Evolutionary conservation across 2,329 filamentous ascomycete species (phyloP), one percentile per base, ranked within the genome.

Genomic region (Aschersonia sp.): DNA sequence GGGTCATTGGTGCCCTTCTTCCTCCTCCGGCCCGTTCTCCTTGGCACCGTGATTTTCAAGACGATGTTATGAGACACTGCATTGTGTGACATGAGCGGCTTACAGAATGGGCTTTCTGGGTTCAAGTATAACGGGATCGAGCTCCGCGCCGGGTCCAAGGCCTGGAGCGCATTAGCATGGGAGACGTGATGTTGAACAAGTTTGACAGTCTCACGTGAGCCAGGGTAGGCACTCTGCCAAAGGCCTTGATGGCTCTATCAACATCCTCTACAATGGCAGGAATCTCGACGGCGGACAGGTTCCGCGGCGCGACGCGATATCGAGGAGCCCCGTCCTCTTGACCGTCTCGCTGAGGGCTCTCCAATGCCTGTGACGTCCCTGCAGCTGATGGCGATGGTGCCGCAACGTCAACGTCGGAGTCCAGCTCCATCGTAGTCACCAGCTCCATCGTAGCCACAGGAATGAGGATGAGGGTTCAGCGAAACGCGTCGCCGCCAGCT

Each of bases 11-110:
- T 79, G n/a, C 87, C 88, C 55, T 82, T 74, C 67, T 89, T 95
- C 50, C 89, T 78, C 64, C 85, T 94, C 51, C 87, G 78, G 4
- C 89, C 89, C 2, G 88, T 96, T 48, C 87, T 73, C 62, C 82
- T 92, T 0, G 92, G 90, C 1, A 97, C 79, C 0, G 83, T 88
- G 48, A 98, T 74, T 61, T 88, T 89, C 47, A 98, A 71, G 22
- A 97, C 73, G 22, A 97, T 68, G 58, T 96, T 94, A 59, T 88
- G 86, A 8, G 87, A 85, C 22, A 77, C 68, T 33, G 82, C 77
- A 58, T 83, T 85, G 42, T 82, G 81, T 6, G 90, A 95, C 55
- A 83, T 71, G 51, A 95, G 70, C 7, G 86, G 85, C 55, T 84
- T 83, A 56, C 85, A 81, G 57, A 87, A 79, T 3, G 83, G 82